Base-by-base conservation (phyloP, 345 rosid genomes). In the Salix caprea region DNA sequence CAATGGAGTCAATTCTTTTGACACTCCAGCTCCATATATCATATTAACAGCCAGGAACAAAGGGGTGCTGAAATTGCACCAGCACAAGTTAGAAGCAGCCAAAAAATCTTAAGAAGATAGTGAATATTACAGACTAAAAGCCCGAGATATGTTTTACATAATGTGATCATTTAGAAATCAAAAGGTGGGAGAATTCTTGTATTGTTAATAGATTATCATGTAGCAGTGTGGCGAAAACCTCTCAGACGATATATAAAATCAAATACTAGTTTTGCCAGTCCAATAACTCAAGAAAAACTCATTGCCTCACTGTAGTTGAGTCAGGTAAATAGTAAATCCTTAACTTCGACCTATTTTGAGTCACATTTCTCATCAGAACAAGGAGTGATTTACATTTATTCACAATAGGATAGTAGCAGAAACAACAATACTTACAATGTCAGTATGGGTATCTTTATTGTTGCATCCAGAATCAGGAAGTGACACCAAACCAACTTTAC, bases 1-100 rank as follows among this genome's bases (percentile, higher is more conserved):
- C 81, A 94, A 74, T 40, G 98, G 97, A 18, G 86, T 82, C 84
- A 94, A 78, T 84, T 94, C 97, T 84, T 88, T 90, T 48, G 97
- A 89, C 79, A 94, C 94, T 85, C 86, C 89, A 40, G 84, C 80
- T 40, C 98, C 98, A n/a, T 88, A 90, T 21, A 85, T 76, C 23
- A 83, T 77, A 74, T 85, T 90, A 74, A 94, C 85, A 14, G 86
- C 90, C 73, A 94, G 77, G 80, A 83, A 92, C 76, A 84, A 80
- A 39, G 97, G 97, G 72, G 84, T 75, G 76, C 98, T 94, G 92
- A 85, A 86, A 70, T 78, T 73, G 48, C 16, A 54, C 54, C 76
- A 71, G 24, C 3, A 69, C 34, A 60, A 62, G 71, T 77, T 70
- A 78, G 78, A 67, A 77, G 75, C 80, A 75, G 40, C 54, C 30